phyloP scores from a whole-genome alignment of 257 asterid genomes.

The Solanum pimpinellifolium region DNA sequence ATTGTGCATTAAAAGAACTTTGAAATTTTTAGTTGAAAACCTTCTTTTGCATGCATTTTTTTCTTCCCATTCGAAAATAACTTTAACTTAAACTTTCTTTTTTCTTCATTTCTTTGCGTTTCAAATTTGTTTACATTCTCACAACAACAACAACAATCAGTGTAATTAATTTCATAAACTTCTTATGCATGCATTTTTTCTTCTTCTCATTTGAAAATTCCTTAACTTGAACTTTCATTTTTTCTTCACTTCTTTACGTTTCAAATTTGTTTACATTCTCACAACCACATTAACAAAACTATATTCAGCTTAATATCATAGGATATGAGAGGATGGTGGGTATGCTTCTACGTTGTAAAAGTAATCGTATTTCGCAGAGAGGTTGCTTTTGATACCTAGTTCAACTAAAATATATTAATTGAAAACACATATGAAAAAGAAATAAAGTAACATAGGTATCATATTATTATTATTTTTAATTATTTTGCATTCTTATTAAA shows the following conservation, averaged over 20 bases:
- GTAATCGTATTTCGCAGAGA: not conserved
- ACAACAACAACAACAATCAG: not conserved
- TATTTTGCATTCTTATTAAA: not conserved
- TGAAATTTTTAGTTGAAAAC: not conserved
- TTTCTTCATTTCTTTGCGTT: not conserved
- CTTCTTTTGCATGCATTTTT: not conserved
- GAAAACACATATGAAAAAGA: not conserved
- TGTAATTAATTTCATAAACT: not conserved
- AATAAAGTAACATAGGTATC: no score
- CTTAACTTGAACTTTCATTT: not conserved
- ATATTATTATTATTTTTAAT: no score
- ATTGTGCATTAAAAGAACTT: not conserved
- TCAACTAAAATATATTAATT: no score
- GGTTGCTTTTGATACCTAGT: rapidly evolving
- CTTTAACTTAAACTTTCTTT: not conserved
- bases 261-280: not conserved
- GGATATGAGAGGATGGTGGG: not conserved
- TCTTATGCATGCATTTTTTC: not conserved
- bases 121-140: not conserved
- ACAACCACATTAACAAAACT: not conserved
- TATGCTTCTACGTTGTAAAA: not conserved
- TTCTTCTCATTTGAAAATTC: not conserved
- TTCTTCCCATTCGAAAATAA: not conserved
- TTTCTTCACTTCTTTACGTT: not conserved
- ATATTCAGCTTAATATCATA: not conserved